Conservation (phyloP, 2,329 filamentous ascomycete species). For the Trichothecium sympodiale region DNA sequence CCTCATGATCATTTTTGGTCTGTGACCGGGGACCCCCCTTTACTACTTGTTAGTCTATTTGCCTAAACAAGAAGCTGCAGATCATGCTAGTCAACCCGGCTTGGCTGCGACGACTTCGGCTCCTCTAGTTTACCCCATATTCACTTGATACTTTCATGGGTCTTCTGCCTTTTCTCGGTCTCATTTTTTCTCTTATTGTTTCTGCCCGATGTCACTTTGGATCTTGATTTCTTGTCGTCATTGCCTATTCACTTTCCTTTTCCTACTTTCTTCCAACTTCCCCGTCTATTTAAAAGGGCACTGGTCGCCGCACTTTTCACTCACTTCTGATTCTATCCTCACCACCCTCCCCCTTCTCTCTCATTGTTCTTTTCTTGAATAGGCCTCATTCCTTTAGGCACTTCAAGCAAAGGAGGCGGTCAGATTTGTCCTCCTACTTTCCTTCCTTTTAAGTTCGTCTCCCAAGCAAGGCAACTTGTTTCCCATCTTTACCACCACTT, state of each 20-base stretch:
- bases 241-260: not conserved
- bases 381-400: not conserved
- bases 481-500: not conserved
- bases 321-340: conserved; percentile 1
- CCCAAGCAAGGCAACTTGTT: not conserved
- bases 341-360: not conserved
- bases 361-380: conserved; percentile 1
- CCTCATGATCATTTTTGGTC: too few species aligned
- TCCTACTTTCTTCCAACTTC: not conserved
- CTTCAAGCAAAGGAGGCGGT: not conserved
- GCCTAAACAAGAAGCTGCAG: conserved; percentile 3
- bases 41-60: not conserved
- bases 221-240: not conserved
- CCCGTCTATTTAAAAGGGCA: not conserved
- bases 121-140: conserved; percentile 1
- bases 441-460: too few species aligned
- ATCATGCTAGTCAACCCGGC: not conserved
- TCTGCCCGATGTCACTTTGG: not conserved
- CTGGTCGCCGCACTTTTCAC: not conserved
- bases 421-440: not conserved
- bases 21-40: too few species aligned
- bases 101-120: conserved; percentile 1
- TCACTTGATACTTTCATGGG: too few species aligned
- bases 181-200: conserved; percentile 1
- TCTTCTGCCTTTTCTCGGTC: not conserved